Evolutionary conservation across 306 rosid genomes (phyloP).

Genomic region (Trifolium pratense): DNA sequence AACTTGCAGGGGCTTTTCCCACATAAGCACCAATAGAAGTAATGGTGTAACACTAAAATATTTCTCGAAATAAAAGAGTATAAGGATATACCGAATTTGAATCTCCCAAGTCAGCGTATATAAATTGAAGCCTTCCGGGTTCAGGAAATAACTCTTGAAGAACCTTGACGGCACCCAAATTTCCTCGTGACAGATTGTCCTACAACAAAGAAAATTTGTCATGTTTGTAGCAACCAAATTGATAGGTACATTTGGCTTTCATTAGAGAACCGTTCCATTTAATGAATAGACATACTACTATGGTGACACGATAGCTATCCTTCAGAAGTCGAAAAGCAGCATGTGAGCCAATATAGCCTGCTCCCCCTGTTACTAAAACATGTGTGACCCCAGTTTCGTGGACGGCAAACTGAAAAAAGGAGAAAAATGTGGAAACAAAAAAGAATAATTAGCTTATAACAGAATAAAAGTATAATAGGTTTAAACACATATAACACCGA

Average conservation of each 20-base stretch:
- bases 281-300: slow-evolving; percentile 70
- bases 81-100: slow-evolving; percentile 68
- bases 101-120: slow-evolving; percentile 92
- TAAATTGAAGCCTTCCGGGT: slow-evolving; percentile 91
- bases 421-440: slow-evolving; percentile 7
- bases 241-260: slow-evolving; percentile 18
- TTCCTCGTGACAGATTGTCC: slow-evolving; percentile 97
- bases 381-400: slow-evolving; percentile 79
- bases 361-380: slow-evolving; percentile 98
- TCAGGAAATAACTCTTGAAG: slow-evolving; percentile 82
- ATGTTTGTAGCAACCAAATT: slow-evolving; percentile 30
- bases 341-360: slow-evolving; percentile 96
- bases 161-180: slow-evolving; percentile 83
- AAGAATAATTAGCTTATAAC: slow-evolving; percentile 17
- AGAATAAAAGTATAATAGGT: background rate
- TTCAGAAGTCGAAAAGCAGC: slow-evolving; percentile 82
- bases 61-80: slow-evolving; percentile 24
- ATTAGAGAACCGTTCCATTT: slow-evolving; percentile 30
- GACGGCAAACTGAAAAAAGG: slow-evolving; percentile 64
- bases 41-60: slow-evolving; percentile 14
- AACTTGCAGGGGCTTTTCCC: slow-evolving; percentile 11
- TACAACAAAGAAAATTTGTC: slow-evolving; percentile 43
- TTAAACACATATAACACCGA: background rate
- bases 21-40: background rate
- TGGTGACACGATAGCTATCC: slow-evolving; percentile 84